Conservation (phyloP, 495 filamentous ascomycete species). For the Penicillium cosmopolitanum region DNA sequence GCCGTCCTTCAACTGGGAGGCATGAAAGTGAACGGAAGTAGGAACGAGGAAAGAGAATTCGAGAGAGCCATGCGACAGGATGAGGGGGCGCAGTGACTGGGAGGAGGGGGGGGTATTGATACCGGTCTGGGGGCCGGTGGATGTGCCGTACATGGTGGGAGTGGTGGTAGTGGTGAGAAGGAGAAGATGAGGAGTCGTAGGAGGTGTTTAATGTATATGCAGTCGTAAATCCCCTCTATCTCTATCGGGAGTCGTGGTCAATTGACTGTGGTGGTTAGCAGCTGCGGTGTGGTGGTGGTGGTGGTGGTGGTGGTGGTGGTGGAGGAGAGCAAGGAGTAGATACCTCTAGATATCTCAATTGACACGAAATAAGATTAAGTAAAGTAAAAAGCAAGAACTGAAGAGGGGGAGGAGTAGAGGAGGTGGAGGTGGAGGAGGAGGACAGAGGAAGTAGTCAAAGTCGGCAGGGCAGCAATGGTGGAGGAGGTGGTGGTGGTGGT, state of each 20-base stretch:
- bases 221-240: no score
- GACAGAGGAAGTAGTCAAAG: no score
- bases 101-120: constrained; percentile 94
- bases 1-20: constrained; percentile 84
- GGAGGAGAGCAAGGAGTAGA: no score
- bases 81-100: constrained; percentile 85
- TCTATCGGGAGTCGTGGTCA: constrained; percentile 11
- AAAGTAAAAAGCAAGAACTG: constrained; percentile 22
- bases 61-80: constrained; percentile 88
- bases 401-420: constrained; percentile 28
- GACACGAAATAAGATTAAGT: constrained; percentile 15
- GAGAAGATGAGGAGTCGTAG: background rate
- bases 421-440: constrained; percentile 13
- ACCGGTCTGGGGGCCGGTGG: constrained; percentile 85
- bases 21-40: constrained; percentile 92
- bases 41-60: constrained; percentile 94
- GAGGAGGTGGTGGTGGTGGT: background rate
- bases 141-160: constrained; percentile 78
- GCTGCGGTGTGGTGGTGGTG: no score
- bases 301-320: no score
- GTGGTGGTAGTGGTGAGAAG: background rate
- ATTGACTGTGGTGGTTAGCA: background rate
- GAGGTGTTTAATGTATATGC: background rate
- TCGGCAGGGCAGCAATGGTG: no score
- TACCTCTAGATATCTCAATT: constrained; percentile 4